Evolutionary conservation across 2,329 filamentous ascomycete genomes (phyloP).

Genomic region (Septoria linicola): DNA sequence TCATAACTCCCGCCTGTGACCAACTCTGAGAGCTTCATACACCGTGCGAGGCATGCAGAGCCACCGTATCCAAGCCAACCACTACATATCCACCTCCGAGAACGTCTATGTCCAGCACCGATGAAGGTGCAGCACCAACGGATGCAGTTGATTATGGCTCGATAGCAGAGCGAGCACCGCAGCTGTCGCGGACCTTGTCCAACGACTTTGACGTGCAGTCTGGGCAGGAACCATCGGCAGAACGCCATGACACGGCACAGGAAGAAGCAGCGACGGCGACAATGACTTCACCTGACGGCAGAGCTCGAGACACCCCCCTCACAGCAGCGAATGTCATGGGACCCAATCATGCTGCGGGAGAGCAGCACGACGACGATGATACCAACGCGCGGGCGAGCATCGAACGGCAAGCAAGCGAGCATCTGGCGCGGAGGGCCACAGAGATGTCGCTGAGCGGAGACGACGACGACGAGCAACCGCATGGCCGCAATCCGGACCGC

Average conservation of each 20-base stretch:
- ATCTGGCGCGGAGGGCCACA: conserved; percentile 33
- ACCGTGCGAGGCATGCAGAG: conserved; percentile 1
- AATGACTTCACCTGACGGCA: conserved; percentile 2
- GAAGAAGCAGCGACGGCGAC: conserved; percentile 6
- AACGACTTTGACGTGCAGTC: conserved; percentile 18
- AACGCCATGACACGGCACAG: conserved; percentile 1
- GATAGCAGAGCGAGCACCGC: conserved; percentile 18
- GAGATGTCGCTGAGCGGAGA: conserved; percentile 24
- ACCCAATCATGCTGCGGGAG: background rate
- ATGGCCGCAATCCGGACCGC: conserved; percentile 1
- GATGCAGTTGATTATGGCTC: conserved; percentile 20
- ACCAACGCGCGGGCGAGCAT: conserved; percentile 25
- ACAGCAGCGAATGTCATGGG: background rate
- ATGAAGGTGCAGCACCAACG: conserved; percentile 21
- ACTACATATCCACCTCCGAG: no score
- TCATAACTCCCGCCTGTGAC: no score
- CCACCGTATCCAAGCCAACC: no score
- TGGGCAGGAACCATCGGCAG: background rate
- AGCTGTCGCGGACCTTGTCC: conserved; percentile 17
- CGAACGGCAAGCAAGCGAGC: conserved; percentile 34
- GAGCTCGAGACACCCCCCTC: background rate
- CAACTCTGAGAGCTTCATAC: background rate
- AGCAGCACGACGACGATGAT: conserved; percentile 11
- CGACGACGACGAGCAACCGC: conserved; percentile 14
- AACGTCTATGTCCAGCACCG: conserved; percentile 33